Conservation (phyloP, 2,329 filamentous ascomycete genomes). For the Fusarium equiseti region DNA sequence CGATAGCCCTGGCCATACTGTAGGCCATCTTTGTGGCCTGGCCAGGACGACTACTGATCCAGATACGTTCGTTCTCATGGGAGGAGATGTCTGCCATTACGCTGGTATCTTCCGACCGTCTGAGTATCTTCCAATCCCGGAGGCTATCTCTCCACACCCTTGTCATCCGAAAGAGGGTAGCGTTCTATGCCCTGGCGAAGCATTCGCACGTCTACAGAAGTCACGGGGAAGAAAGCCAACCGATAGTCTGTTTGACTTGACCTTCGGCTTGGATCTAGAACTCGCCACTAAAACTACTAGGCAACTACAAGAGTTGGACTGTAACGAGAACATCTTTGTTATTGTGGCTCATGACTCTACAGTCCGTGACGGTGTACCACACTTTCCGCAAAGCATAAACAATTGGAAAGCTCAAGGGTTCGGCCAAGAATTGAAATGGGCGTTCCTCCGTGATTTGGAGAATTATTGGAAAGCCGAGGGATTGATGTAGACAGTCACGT, state of each 20-base stretch:
- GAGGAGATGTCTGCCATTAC: constrained; percentile 58
- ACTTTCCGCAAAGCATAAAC: constrained; percentile 38
- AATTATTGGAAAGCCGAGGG: constrained; percentile 37
- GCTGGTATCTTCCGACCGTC: constrained; percentile 55
- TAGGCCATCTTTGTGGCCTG: constrained; percentile 58
- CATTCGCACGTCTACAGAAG: constrained; percentile 27
- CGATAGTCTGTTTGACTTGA: constrained; percentile 37
- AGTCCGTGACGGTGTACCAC: constrained; percentile 37
- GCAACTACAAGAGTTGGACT: constrained; percentile 39
- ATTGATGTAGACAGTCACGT: background rate
- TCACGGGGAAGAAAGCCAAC: constrained; percentile 35
- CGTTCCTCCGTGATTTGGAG: constrained; percentile 38
- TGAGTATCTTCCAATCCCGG: constrained; percentile 50
- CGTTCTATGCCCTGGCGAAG: constrained; percentile 34
- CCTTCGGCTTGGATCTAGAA: constrained; percentile 35
- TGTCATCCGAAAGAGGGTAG: constrained; percentile 16
- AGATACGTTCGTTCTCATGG: constrained; percentile 57
- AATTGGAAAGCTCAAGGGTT: constrained; percentile 36
- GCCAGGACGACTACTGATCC: constrained; percentile 52
- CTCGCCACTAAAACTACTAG: constrained; percentile 27
- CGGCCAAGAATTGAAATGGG: constrained; percentile 34
- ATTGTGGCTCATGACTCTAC: constrained; percentile 41
- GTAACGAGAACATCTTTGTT: constrained; percentile 38
- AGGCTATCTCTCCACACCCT: constrained; percentile 42
- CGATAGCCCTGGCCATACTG: constrained; percentile 56